Base-by-base conservation (phyloP, 2,329 filamentous ascomycete genomes). In the Alternaria viburni region DNA sequence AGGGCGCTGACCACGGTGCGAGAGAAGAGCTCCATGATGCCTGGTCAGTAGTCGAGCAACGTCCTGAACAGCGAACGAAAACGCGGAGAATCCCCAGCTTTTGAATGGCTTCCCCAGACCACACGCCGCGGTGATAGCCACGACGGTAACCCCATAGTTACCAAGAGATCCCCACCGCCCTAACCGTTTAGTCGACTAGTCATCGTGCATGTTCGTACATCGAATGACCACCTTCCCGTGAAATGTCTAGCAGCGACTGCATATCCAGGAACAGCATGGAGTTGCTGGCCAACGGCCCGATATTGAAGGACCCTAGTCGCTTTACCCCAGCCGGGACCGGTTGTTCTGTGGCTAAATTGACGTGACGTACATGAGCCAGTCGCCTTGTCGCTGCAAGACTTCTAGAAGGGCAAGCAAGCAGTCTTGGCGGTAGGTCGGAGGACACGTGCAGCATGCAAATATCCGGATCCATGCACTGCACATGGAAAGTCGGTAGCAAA, bases 271-370 rank as follows among this genome's bases (percentile, higher is more conserved):
- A 62, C 57, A 41, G 32, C 51, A 62, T 55, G 61, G 21, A 57
- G 59, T 52, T 17, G 61, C 61, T 59, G 49, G 58, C 58, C 51
- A 70, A 55, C 67, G 63, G 68, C 56, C 66, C 61, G 67, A 70
- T 69, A 69, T 62, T 41, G 68, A 68, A 36, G 67, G 70, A 72
- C 54, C 19, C 58, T 56, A 49, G 56, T 28, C 17, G 26, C 15
- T 21, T 43, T 21, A 30, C 25, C 43, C 52, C 47, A 63, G 47
- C 51, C 45, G 44, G 30, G 54, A 60, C 75, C 75, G 75, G 75
- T 47, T 74, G 75, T 77, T 68, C 50, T 70, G 64, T 71, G 75
- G 74, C 59, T 77, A 77, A 77, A 75, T 71, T 70, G 52, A 51
- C 5, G 36, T 57, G 43, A 56, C 52, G 19, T 36, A 55, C 51